Base-by-base conservation (phyloP, 2,329 filamentous ascomycete genomes). In the Claviceps africana region DNA sequence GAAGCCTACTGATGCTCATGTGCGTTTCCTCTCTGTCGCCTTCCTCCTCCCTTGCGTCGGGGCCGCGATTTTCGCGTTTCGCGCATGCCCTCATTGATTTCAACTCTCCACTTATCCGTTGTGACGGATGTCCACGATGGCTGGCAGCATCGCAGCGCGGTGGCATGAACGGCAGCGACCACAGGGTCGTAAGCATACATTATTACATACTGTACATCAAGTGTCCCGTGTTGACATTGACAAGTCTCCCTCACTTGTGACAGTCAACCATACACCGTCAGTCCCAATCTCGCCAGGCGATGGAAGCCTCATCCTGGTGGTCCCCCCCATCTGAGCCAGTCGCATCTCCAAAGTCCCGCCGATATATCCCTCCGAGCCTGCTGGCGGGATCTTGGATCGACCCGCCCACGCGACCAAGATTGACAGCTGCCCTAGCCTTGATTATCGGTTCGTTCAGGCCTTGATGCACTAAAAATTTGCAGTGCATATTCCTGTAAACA, bases 321-420 rank as follows among this genome's bases (percentile, higher is more conserved):
- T 57, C 58, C 56, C 54, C 57, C 58, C 56, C 54, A 62, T 60
- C 59, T 50, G 56, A 60, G 59, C 65, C 64, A 67, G 65, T 66
- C 65, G 64, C 64, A 67, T 64, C 59, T 56, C 39, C 19, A 54
- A 54, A 8, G 48, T 58, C 31, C 42, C 33, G 56, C 56, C 64
- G 58, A 61, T 61, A 57, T 57, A 57, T 58, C 54, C 53, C 51
- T 53, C 51, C 57, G 51, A 50, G 21, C 30, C 42, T 35, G 46
- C 40, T 42, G 37, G 21, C 53, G 40, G 50, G 47, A 52, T 54
- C 54, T 51, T 54, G 53, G 51, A 55, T 43, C 51, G 28, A 30
- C 49, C 49, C 56, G 56, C 56, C 56, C 56, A 53, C 15, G 31
- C 37, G 56, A 56, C 52, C 52, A 57, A 42, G 49, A 31, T 51